Conservation (phyloP, 23 red algal species). For the Cyanidium caldarium region DNA sequence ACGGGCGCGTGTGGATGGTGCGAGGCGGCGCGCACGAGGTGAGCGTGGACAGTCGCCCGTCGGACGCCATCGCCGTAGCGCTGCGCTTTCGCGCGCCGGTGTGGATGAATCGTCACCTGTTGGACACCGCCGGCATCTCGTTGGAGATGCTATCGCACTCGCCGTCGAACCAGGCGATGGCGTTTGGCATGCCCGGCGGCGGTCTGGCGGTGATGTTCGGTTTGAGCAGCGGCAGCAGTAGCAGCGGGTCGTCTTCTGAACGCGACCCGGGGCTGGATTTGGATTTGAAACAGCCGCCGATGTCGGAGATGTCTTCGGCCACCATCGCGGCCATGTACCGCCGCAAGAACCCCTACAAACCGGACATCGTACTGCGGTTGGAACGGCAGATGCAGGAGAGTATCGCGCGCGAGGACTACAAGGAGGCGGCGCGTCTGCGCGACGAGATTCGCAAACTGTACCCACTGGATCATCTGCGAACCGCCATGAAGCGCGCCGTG, state of each 20-base stretch:
- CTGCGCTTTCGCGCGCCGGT: neutral
- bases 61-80: constrained; percentile 3
- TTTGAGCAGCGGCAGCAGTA: neutral
- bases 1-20: neutral
- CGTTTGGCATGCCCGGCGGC: neutral
- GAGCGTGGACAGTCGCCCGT: neutral
- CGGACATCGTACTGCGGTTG: neutral
- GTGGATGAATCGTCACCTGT: neutral
- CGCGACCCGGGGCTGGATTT: neutral
- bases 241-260: neutral
- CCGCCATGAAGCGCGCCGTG: neutral
- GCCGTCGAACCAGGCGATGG: neutral
- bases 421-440: neutral
- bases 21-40: neutral
- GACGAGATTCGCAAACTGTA: neutral
- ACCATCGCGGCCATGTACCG: neutral
- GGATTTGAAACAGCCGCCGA: neutral
- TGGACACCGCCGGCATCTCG: neutral
- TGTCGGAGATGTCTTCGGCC: neutral
- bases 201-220: no score
- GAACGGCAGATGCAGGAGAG: neutral
- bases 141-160: neutral
- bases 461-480: neutral
- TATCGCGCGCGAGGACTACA: constrained; percentile 7
- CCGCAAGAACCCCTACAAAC: neutral